phyloP scores from a whole-genome alignment of 2,329 filamentous ascomycete genomes.

The Periconia sp. region DNA sequence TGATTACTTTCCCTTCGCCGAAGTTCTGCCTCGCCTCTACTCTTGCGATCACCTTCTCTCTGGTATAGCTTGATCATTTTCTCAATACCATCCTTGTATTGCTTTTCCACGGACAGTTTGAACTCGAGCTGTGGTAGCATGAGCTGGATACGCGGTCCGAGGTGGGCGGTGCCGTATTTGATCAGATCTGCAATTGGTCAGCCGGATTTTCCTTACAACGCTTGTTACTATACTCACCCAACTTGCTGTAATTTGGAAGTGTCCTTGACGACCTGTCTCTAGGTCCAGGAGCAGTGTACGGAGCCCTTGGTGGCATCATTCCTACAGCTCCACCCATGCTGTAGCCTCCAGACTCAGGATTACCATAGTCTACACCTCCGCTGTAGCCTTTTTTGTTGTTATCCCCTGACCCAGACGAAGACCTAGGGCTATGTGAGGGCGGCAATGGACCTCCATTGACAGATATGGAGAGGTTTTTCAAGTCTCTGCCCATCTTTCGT shows the following conservation, averaged over 20 bases:
- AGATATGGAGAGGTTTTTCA: conserved; percentile 65
- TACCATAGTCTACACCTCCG: conserved; percentile 59
- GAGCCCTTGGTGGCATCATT: conserved; percentile 80
- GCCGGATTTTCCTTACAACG: conserved; percentile 11
- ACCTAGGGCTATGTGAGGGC: conserved; percentile 74
- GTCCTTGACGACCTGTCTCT: conserved; percentile 70
- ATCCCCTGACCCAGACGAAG: too few species aligned
- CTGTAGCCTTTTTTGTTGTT: conserved; percentile 71
- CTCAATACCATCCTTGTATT: conserved; percentile 98
- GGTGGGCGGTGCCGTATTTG: conserved; percentile 95
- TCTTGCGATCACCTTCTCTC: conserved; percentile 97
- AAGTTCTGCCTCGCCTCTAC: conserved; percentile 88
- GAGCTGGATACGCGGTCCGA: conserved; percentile 96
- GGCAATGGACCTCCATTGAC: conserved; percentile 45
- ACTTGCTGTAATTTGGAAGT: conserved; percentile 93
- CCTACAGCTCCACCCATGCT: conserved; percentile 70
- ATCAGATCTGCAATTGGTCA: conserved; percentile 75
- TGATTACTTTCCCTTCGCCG: conserved; percentile 94
- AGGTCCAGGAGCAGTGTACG: conserved; percentile 76
- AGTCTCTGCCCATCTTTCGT: conserved; percentile 72
- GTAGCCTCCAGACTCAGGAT: conserved; percentile 67
- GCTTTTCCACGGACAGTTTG: conserved; percentile 97
- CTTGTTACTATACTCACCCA: conserved; percentile 66
- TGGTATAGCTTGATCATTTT: conserved; percentile 99
- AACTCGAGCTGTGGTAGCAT: conserved; percentile 99